Evolutionary conservation across 129 eudicot species (phyloP), one percentile per base, ranked within the genome.

Genomic region (Flaveria trinervia): DNA sequence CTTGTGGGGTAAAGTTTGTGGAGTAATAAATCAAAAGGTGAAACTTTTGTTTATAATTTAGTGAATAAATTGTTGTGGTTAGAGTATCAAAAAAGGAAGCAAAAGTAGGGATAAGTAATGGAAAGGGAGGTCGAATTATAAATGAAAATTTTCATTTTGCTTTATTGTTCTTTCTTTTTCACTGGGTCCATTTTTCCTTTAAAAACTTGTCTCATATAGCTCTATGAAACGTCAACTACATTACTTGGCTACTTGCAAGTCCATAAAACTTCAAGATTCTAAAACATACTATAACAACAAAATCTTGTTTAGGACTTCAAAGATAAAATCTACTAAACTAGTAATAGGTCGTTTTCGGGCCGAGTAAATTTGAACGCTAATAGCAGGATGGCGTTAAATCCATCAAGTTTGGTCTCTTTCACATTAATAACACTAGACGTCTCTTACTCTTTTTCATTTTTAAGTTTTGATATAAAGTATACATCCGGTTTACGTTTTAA

Each of bases 61-160:
- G 80, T 74, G 76, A 74, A 74, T 18, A 74, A 67, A 25, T 57
- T 74, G 71, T 55, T 74, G 76, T 74, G 70, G 65, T 80, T 74
- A 49, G 80, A 80, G 84, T 80, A 61, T 44, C 75, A 67, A 28
- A 74, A 80, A 80, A 80, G 84, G 46, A 80, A 80, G 33, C 59
- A 55, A 80, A 80, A 57, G 79, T 68, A 54, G 23, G 64, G 75
- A 80, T 80, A 80, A 80, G 76, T 80, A 80, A 67, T 67, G 73
- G 62, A 80, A 74, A 80, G 84, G 80, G 84, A 74, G 33, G 80
- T 74, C 25, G 84, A 68, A 74, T 73, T 55, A 80, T 80, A 67
- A 48, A 66, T 55, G 55, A 67, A 56, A 73, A 8, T 51, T n/a
- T 36, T 65, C 68, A 65, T 72, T 72, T 62, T 79, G 68, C 79